A percentile compares a stretch with the other conserved stretches of the same genome.
phyloP scores from a whole-genome alignment of 257 asterid species.

The Capsicum rhomboideum region DNA sequence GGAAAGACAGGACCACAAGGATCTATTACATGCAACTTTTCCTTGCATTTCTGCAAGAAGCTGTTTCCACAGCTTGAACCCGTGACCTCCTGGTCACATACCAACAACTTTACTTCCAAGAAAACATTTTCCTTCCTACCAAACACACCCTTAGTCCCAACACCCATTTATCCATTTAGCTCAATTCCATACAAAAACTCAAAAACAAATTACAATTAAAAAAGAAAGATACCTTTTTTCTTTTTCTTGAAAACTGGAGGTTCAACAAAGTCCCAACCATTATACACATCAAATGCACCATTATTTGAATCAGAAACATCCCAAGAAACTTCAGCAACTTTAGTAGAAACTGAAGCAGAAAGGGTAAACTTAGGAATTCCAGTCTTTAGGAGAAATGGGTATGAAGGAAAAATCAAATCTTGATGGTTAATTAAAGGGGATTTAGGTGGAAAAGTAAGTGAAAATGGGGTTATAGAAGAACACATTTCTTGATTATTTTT shows the following conservation, averaged over 20 bases:
- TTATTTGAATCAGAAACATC: slow-evolving; percentile 17
- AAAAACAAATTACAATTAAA: background rate
- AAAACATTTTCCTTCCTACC: too few relatives aligned
- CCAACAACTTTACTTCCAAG: too few relatives aligned
- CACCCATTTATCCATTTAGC: too few relatives aligned
- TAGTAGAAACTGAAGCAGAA: slow-evolving; percentile 44
- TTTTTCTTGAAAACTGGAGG: slow-evolving; percentile 20
- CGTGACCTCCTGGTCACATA: too few relatives aligned
- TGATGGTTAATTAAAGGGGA: slow-evolving; percentile 26
- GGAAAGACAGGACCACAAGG: too few relatives aligned
- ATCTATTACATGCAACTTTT: too few relatives aligned
- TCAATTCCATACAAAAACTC: too few relatives aligned
- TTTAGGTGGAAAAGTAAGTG: slow-evolving; percentile 31
- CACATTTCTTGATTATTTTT: slow-evolving; percentile 23
- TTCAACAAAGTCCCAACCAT: slow-evolving; percentile 74
- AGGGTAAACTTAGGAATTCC: slow-evolving; percentile 24
- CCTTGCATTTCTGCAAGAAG: too few relatives aligned
- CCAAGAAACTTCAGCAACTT: slow-evolving; percentile 45
- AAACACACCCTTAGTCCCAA: too few relatives aligned
- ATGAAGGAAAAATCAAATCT: slow-evolving; percentile 21
- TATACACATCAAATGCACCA: slow-evolving; percentile 34
- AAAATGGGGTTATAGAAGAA: slow-evolving; percentile 35
- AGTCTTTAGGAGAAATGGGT: slow-evolving; percentile 27
- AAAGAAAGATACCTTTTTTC: background rate
- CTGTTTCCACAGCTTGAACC: too few relatives aligned